Evolutionary conservation across 2,329 filamentous ascomycete species (phyloP).

Genomic region (Penicillium sp.): DNA sequence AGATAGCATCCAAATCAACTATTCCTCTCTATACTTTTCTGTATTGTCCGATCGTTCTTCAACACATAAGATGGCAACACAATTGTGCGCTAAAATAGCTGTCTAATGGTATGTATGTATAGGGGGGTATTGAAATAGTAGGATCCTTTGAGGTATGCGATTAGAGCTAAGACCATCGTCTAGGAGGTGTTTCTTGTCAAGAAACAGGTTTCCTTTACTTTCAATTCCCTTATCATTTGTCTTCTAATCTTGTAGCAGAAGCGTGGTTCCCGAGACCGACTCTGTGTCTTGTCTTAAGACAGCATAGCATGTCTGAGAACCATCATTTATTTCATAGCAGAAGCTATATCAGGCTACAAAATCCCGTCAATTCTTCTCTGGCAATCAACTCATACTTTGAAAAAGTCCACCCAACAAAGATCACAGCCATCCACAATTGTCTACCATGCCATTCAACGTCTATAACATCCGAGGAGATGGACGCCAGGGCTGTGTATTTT

Average conservation of each 20-base stretch:
- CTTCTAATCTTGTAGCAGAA: background rate
- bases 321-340: background rate
- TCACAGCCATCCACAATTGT: background rate
- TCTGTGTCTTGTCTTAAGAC: background rate
- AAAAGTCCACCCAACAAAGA: background rate
- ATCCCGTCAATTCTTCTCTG: background rate
- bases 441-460: background rate
- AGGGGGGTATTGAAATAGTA: background rate
- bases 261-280: background rate
- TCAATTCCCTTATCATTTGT: background rate
- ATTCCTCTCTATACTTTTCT: background rate
- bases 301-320: background rate
- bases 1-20: background rate
- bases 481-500: background rate
- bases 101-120: background rate
- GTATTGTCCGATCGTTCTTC: background rate
- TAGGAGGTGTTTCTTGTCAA: background rate
- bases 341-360: background rate
- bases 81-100: background rate
- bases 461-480: background rate
- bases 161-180: background rate
- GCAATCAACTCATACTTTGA: background rate
- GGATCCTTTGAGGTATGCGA: background rate
- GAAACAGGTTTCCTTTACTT: background rate
- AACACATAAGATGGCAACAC: background rate